phyloP scores from a whole-genome alignment of 495 filamentous ascomycete genomes.

The Aspergillus ostianus region DNA sequence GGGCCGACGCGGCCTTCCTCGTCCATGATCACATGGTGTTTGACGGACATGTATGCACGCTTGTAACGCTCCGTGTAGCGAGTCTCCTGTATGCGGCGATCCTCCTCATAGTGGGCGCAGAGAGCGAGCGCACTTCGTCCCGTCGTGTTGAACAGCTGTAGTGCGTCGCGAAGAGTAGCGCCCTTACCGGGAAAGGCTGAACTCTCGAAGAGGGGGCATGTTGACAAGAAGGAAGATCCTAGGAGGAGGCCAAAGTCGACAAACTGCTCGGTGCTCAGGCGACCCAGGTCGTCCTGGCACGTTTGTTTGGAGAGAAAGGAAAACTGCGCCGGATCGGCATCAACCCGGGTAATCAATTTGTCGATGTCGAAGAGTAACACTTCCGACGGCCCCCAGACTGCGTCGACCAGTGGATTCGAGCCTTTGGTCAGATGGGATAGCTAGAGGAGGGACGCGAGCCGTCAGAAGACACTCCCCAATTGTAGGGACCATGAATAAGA shows the following conservation, averaged over 20 bases:
- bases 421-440: conserved; percentile 77
- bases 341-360: conserved; percentile 75
- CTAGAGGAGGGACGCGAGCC: conserved; percentile 39
- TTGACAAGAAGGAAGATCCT: conserved; percentile 74
- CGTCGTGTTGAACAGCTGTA: conserved; percentile 67
- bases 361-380: conserved; percentile 83
- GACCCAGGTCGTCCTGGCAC: conserved; percentile 66
- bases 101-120: conserved; percentile 68
- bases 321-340: conserved; percentile 65
- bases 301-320: conserved; percentile 68
- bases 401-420: conserved; percentile 66
- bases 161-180: conserved; percentile 61
- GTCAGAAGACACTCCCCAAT: conserved; percentile 8
- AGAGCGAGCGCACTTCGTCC: conserved; percentile 61
- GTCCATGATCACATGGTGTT: conserved; percentile 81
- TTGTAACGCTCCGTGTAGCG: conserved; percentile 83
- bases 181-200: conserved; percentile 42
- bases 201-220: conserved; percentile 72
- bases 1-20: conserved; percentile 71
- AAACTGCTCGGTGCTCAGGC: conserved; percentile 70
- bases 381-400: conserved; percentile 83
- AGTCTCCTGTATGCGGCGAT: conserved; percentile 63
- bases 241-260: conserved; percentile 80
- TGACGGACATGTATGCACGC: conserved; percentile 76
- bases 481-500: no score